Percentiles rank a stretch among this genome's conserved stretches.
phyloP scores from a whole-genome alignment of 345 rosid genomes.

The Dimocarpus longan region DNA sequence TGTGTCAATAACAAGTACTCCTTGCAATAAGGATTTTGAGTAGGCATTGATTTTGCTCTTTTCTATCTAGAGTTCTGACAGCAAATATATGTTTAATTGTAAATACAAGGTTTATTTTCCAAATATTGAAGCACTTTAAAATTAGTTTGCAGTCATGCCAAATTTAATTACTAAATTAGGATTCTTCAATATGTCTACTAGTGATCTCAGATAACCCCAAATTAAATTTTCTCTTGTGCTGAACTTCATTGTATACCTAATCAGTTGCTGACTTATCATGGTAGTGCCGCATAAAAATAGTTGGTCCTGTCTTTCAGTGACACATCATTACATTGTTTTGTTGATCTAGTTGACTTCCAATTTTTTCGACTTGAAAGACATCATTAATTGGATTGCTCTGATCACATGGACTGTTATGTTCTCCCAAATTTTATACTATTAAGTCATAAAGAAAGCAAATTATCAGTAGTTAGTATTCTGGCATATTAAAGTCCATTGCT shows the following conservation, averaged over 20 bases:
- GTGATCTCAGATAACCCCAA: not conserved
- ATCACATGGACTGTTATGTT: not conserved
- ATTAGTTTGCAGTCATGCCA: not conserved
- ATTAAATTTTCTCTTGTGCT: not conserved
- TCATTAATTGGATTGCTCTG: too few species aligned
- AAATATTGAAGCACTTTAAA: not conserved
- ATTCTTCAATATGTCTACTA: not conserved
- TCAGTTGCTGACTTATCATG: not conserved
- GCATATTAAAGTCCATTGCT: not conserved
- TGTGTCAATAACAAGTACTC: not conserved
- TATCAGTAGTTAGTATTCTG: not conserved
- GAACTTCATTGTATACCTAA: conserved; percentile 8
- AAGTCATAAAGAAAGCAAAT: not conserved
- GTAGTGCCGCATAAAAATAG: not conserved
- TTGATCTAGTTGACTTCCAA: not conserved
- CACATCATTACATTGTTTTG: not conserved
- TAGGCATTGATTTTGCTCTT: not conserved
- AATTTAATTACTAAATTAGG: not conserved
- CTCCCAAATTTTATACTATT: not conserved
- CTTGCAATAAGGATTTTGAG: not conserved
- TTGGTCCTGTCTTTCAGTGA: too few species aligned
- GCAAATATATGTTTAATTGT: not conserved
- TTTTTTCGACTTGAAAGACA: not conserved
- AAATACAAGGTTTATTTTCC: not conserved
- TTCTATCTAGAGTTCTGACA: not conserved